Percentiles rank a stretch among this genome's conserved stretches.
Conservation (phyloP, 345 rosid species). For the Bruguiera parviflora region DNA sequence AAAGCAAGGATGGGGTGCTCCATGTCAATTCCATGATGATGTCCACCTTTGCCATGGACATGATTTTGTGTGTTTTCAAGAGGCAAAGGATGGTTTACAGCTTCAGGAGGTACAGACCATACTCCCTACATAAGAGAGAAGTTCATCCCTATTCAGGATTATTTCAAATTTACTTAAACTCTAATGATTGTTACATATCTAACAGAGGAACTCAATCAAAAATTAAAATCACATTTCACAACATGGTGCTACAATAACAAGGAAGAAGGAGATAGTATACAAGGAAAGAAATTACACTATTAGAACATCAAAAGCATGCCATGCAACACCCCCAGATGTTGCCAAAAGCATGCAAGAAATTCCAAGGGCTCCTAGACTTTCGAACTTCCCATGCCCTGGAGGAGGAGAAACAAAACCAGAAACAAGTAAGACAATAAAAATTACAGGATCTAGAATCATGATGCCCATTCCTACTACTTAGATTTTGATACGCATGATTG, state of each 20-base stretch:
- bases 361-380: constrained; percentile 87
- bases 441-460: constrained; percentile 9
- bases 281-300: constrained; percentile 38
- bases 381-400: constrained; percentile 90
- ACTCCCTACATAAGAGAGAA: constrained; percentile 43
- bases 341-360: constrained; percentile 92
- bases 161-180: not conserved
- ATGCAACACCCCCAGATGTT: constrained; percentile 82
- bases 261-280: not conserved
- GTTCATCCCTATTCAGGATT: not conserved
- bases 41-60: constrained; percentile 43
- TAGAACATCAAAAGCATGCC: constrained; percentile 77
- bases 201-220: not conserved
- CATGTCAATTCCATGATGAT: constrained; percentile 82
- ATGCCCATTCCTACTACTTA: not conserved
- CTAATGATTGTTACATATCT: no score
- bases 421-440: constrained; percentile 2
- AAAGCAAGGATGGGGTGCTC: constrained; percentile 73
- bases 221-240: not conserved
- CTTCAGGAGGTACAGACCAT: constrained; percentile 49
- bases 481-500: not conserved
- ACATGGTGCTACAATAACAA: not conserved
- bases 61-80: constrained; percentile 39
- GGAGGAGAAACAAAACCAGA: constrained; percentile 2
- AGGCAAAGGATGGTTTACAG: constrained; percentile 30